phyloP scores from a whole-genome alignment of 2,329 filamentous ascomycete genomes.

The Hymenoscyphus linearis region DNA sequence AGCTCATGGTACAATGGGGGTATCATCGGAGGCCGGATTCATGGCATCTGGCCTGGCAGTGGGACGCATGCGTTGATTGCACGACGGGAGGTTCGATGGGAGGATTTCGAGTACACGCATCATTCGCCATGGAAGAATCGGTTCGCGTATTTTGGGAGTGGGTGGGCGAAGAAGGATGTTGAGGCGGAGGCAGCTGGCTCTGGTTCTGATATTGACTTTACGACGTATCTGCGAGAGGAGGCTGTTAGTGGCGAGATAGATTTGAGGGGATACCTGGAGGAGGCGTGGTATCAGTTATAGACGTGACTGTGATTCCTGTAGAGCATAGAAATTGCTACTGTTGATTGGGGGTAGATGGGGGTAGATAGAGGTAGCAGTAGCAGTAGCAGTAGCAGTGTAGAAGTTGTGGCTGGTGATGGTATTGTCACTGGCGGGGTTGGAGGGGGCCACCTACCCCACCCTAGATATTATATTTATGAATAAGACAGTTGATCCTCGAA shows the following conservation, averaged over 20 bases:
- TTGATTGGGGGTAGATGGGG: no score
- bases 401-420: no score
- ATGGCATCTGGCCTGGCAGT: neutral
- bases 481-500: no score
- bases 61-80: neutral
- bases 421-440: no score
- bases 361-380: no score
- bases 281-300: neutral
- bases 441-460: no score
- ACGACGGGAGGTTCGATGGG: neutral
- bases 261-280: neutral
- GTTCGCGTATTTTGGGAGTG: neutral
- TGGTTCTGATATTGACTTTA: neutral
- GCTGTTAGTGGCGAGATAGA: neutral
- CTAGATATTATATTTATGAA: no score
- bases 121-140: neutral
- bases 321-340: no score
- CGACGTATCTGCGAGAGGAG: neutral
- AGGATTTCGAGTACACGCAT: neutral
- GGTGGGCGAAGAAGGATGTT: neutral
- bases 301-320: neutral
- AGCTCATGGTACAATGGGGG: conserved; percentile 65
- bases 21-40: neutral
- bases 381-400: no score
- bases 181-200: neutral